Base-by-base conservation (phyloP, 2,329 filamentous ascomycete species). In the Talaromyces sp. region DNA sequence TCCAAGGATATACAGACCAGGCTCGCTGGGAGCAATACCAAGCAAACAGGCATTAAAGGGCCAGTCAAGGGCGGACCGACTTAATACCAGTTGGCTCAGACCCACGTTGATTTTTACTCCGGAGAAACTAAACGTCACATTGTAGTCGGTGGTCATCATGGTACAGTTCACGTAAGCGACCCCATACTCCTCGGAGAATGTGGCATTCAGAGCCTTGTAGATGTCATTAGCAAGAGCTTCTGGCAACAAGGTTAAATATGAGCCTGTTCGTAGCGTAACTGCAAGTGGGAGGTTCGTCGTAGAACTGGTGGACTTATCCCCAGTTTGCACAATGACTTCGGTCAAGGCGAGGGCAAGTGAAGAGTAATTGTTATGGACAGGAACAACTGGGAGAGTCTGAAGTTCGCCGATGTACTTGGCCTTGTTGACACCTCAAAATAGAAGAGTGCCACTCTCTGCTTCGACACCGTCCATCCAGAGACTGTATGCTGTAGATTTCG, bases 391-490 rank as follows among this genome's bases (percentile, higher is more conserved):
- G 25, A 91, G 77, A 6, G 80, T 82, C 43, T 80, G 78, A 33
- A 92, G 77, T 2, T 81, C 71, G 48, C 88, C 89, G 0, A 77
- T 70, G 72, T 85, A 93, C 68, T 91, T 92, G 58, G 80, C 82
- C 0, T 84, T 89, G 68, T 93, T 89, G 57, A 92, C 84, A 15
- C 88, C 89, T 36, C 89, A 89, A 64, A 93, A 94, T 1, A 93
- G 77, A 59, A 93, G 87, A 63, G 78, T 87, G 9, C 60, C 88
- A 1, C 77, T 81, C 63, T 72, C 80, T 15, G 85, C 75, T 61
- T 84, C 78, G 4, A 88, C 74, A 66, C 89, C 85, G 62, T 80
- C 77, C 55, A 77, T 55, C 66, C 67, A 71, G 11, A 71, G 59
- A n/a, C 65, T 63, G 57, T 65, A 66, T 1, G 86, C 84, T 48